Conservation (phyloP, 805 yeast genomes). For the Candida ascalaphidarum region DNA sequence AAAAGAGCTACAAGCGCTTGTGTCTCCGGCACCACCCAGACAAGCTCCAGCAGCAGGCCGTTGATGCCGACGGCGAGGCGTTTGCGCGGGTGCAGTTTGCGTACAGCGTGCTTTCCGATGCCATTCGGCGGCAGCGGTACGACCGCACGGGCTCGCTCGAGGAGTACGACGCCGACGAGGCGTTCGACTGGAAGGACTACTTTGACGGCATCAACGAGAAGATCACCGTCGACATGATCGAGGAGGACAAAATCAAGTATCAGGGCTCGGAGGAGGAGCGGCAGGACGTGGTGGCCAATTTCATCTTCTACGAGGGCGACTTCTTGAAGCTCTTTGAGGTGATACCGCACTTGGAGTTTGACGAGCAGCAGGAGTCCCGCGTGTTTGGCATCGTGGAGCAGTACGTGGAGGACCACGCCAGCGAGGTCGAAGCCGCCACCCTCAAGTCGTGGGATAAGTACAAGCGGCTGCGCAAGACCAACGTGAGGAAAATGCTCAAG, state of each 20-base stretch:
- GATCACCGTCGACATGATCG: slow-evolving; percentile 58
- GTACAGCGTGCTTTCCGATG: slow-evolving; percentile 59
- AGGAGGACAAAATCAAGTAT: slow-evolving; percentile 57
- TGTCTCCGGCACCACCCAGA: slow-evolving; percentile 18
- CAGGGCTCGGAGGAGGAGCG: slow-evolving; percentile 54
- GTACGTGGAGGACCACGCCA: slow-evolving; percentile 27
- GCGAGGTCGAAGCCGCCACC: slow-evolving; percentile 23
- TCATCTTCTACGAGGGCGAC: slow-evolving; percentile 57
- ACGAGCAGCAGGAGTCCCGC: slow-evolving; percentile 52
- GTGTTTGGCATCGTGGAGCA: slow-evolving; percentile 41
- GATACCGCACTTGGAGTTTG: slow-evolving; percentile 68
- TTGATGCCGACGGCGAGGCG: slow-evolving; percentile 10
- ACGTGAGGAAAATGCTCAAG: slow-evolving; percentile 40
- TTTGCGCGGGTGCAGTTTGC: slow-evolving; percentile 74
- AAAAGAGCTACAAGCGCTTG: slow-evolving; percentile 35
- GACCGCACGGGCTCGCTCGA: slow-evolving; percentile 65
- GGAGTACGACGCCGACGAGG: slow-evolving; percentile 29
- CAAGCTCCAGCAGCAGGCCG: slow-evolving; percentile 13
- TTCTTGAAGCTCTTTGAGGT: slow-evolving; percentile 61
- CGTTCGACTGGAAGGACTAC: slow-evolving; percentile 51
- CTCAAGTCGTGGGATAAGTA: slow-evolving; percentile 42
- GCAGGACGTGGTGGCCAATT: slow-evolving; percentile 54
- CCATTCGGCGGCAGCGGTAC: slow-evolving; percentile 43
- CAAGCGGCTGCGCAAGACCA: slow-evolving; percentile 37
- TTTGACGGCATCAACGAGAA: slow-evolving; percentile 40